These are phyloP conservation scores for Allantophomopsis lycopodina DNA, from an alignment of 2,329 filamentous ascomycete species.

Conservation along the genomic window DNA sequence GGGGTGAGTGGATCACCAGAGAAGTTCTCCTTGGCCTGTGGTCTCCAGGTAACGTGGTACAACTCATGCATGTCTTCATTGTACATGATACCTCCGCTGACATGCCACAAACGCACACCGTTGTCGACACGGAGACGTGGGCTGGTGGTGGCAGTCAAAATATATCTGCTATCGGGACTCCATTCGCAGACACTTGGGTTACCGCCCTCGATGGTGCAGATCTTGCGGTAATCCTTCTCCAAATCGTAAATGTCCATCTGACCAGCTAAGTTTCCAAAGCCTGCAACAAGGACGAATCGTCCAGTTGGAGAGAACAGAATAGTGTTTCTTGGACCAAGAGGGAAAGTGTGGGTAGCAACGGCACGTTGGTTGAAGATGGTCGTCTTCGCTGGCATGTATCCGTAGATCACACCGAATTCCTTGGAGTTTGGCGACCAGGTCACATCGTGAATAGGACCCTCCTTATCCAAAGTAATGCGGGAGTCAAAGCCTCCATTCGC, in stretches of 20 bases:
- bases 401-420: slow-evolving; percentile 95
- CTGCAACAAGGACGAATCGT: slow-evolving; percentile 84
- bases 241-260: slow-evolving; percentile 98
- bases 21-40: slow-evolving; percentile 48
- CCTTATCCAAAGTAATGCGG: slow-evolving; percentile 84
- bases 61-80: slow-evolving; percentile 89
- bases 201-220: slow-evolving; percentile 86
- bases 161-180: slow-evolving; percentile 91
- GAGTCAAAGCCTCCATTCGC: slow-evolving; percentile 88
- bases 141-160: slow-evolving; percentile 95
- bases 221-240: slow-evolving; percentile 83
- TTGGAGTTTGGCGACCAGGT: slow-evolving; percentile 97
- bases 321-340: slow-evolving; percentile 81
- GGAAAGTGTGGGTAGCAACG: slow-evolving; percentile 71
- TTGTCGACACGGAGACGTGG: slow-evolving; percentile 94
- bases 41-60: slow-evolving; percentile 83
- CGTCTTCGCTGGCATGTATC: slow-evolving; percentile 98
- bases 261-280: slow-evolving; percentile 93
- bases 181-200: slow-evolving; percentile 95
- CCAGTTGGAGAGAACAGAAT: slow-evolving; percentile 90
- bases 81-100: slow-evolving; percentile 81
- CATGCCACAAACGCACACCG: slow-evolving; percentile 89
- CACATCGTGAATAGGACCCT: slow-evolving; percentile 95
- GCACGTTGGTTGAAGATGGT: slow-evolving; percentile 93
- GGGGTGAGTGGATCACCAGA: slow-evolving; percentile 59